Evolutionary conservation across 768 basidiomycete genomes (phyloP).

Genomic region (Daedalea quercina): DNA sequence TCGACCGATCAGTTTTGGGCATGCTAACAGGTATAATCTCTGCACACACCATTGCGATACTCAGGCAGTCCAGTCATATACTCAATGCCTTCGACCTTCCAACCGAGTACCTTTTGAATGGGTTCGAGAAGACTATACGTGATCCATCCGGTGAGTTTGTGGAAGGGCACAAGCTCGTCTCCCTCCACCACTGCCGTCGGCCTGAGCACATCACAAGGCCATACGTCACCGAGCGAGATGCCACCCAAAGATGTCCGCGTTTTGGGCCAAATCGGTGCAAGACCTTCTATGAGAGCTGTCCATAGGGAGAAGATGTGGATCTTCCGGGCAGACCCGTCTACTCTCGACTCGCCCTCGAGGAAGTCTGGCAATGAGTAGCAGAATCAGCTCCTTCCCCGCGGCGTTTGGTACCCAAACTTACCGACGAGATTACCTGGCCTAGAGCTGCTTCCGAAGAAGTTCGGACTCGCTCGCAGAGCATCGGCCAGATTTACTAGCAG

Average conservation of each 20-base stretch:
- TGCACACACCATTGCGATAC: slow-evolving; percentile 83
- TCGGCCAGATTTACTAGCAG: slow-evolving; percentile 67
- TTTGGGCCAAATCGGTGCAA: slow-evolving; percentile 86
- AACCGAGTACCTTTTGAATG: slow-evolving; percentile 67
- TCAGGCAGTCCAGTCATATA: slow-evolving; percentile 92
- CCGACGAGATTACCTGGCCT: slow-evolving; percentile 82
- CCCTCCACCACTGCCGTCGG: slow-evolving; percentile 34
- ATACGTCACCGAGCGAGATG: slow-evolving; percentile 83
- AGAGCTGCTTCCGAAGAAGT: slow-evolving; percentile 68
- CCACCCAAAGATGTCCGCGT: slow-evolving; percentile 62
- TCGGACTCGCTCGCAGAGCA: slow-evolving; percentile 58
- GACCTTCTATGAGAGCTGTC: slow-evolving; percentile 72
- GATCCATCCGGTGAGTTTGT: slow-evolving; percentile 93
- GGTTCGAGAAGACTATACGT: slow-evolving; percentile 86
- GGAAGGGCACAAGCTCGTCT: slow-evolving; percentile 84
- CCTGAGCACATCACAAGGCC: slow-evolving; percentile 67
- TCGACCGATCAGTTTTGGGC: background rate
- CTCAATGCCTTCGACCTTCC: slow-evolving; percentile 77
- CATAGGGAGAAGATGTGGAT: slow-evolving; percentile 77
- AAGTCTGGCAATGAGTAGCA: slow-evolving; percentile 42
- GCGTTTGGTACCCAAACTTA: slow-evolving; percentile 21
- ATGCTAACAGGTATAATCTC: background rate
- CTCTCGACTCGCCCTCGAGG: slow-evolving; percentile 48
- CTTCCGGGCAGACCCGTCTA: slow-evolving; percentile 31
- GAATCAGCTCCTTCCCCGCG: background rate